Conservation (phyloP, 1,139 yeast genomes). For the Pichia inconspicua region DNA sequence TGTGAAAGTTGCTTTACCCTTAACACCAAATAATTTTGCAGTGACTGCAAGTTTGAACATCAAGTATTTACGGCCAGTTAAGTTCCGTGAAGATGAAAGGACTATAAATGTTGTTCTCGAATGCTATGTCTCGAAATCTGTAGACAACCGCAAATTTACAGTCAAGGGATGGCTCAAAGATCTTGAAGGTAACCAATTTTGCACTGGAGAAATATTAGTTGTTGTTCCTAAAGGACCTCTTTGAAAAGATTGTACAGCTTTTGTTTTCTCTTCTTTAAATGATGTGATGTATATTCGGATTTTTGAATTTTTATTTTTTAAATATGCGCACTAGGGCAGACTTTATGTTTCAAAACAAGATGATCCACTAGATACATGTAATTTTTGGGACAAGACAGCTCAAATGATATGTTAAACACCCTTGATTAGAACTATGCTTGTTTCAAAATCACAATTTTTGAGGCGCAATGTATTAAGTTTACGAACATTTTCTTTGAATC, state of each 20-base stretch:
- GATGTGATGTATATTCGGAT: too few species aligned
- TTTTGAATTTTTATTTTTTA: too few species aligned
- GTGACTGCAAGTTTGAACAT: constrained; percentile 26
- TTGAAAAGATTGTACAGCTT: background rate
- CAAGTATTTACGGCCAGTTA: constrained; percentile 21
- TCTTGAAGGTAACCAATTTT: constrained; percentile 15
- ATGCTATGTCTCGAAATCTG: constrained; percentile 17
- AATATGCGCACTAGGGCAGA: too few species aligned
- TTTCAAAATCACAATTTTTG: background rate
- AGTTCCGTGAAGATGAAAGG: constrained; percentile 11
- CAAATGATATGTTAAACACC: background rate
- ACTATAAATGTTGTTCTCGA: constrained; percentile 17
- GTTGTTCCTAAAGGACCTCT: constrained; percentile 17
- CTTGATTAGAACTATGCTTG: background rate
- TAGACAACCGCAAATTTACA: constrained; percentile 15
- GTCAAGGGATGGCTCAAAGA: constrained; percentile 19
- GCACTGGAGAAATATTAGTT: constrained; percentile 21
- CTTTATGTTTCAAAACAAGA: too few species aligned
- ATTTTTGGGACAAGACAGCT: too few species aligned
- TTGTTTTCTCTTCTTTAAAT: too few species aligned
- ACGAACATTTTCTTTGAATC: background rate
- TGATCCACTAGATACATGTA: too few species aligned
- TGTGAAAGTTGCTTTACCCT: constrained; percentile 44
- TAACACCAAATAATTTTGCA: constrained; percentile 32
- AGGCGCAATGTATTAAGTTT: too few species aligned